phyloP scores from a whole-genome alignment of 805 yeast species.

The Starmerella riodocensis region DNA sequence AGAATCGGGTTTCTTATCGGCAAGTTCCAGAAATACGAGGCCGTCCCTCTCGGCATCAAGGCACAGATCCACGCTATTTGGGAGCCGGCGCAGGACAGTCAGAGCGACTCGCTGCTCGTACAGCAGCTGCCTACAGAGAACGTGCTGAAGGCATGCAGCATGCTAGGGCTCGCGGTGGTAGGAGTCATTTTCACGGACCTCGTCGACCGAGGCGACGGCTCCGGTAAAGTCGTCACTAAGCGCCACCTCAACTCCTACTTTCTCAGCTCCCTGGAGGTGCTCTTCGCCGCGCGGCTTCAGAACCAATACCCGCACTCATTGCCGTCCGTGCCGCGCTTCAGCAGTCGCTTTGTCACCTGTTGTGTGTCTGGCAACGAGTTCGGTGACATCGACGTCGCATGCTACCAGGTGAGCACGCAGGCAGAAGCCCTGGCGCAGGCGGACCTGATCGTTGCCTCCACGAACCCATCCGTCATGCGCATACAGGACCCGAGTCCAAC shows the following conservation, averaged over 20 bases:
- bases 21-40: conserved; percentile 55
- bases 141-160: conserved; percentile 36
- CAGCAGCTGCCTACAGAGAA: conserved; percentile 28
- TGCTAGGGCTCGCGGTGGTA: conserved; percentile 53
- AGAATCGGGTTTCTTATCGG: conserved; percentile 81
- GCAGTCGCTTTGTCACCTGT: conserved; percentile 89
- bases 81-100: conserved; percentile 84
- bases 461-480: conserved; percentile 78
- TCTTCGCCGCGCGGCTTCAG: conserved; percentile 75
- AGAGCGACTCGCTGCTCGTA: conserved; percentile 71
- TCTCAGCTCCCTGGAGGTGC: conserved; percentile 71
- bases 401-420: conserved; percentile 77
- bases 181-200: conserved; percentile 87
- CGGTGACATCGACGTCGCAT: conserved; percentile 80
- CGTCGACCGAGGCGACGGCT: conserved; percentile 70
- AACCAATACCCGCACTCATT: conserved; percentile 37
- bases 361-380: conserved; percentile 77
- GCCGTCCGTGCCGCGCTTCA: conserved; percentile 37
- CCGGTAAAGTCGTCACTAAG: conserved; percentile 83
- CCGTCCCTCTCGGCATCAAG: conserved; percentile 80
- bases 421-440: conserved; percentile 85
- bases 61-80: conserved; percentile 88
- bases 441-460: conserved; percentile 71
- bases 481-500: conserved; percentile 58
- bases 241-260: conserved; percentile 88